These are phyloP conservation scores for Tagetes patula DNA, from an alignment of 129 eudicot genomes.

Conservation along the genomic window DNA sequence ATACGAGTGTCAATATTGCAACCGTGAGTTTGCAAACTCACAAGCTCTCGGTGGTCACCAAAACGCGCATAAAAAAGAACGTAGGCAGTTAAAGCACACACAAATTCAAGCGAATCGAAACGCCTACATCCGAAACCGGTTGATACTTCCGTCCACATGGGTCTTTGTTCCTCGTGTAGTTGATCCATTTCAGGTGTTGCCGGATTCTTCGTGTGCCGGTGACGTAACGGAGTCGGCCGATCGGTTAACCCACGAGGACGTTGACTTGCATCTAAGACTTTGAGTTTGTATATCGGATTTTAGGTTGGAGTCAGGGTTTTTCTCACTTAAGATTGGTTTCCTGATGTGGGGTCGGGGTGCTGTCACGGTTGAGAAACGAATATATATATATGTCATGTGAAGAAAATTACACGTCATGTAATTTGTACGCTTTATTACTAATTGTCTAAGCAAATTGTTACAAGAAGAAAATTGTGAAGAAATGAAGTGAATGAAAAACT, in stretches of 20 bases:
- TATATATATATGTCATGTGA: no score
- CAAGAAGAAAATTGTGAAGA: no score
- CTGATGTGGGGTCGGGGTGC: no score
- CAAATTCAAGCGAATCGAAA: conserved; percentile 73
- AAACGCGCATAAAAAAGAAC: conserved; percentile 91
- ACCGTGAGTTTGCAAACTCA: conserved; percentile 89
- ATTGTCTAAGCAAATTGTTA: no score
- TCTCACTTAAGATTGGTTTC: no score
- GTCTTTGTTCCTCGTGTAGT: conserved; percentile 58
- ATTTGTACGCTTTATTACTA: no score
- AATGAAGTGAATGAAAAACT: no score
- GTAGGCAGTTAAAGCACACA: conserved; percentile 74
- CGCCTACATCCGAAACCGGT: conserved; percentile 52
- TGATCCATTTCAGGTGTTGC: conserved; percentile 45
- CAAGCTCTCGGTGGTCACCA: conserved; percentile 97
- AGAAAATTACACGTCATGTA: no score
- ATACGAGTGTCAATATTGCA: conserved; percentile 85
- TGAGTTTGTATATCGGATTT: neutral
- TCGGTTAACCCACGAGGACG: conserved; percentile 32
- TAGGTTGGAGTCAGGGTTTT: no score
- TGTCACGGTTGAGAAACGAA: no score
- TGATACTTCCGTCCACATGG: conserved; percentile 55
- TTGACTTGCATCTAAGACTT: conserved; percentile 79
- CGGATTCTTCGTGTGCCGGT: conserved; percentile 35
- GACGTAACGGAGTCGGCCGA: conserved; percentile 37